Base-by-base conservation (phyloP, 345 rosid species). In the Bruguiera gymnorhiza region DNA sequence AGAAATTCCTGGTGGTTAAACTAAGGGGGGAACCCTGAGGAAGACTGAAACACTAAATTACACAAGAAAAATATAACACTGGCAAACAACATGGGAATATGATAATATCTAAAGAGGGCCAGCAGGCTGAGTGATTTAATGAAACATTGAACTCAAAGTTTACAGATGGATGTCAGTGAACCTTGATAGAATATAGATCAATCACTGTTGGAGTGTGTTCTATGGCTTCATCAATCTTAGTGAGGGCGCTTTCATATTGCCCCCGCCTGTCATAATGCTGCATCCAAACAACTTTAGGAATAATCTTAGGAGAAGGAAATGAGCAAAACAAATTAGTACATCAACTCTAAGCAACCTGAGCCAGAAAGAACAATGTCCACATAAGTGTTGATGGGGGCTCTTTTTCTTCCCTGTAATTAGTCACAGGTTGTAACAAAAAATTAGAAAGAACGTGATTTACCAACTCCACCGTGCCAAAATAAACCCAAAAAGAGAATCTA, bases 191-290 rank as follows among this genome's bases (percentile, higher is more conserved):
- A 68, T 96, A 96, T 70, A 92, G 78, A 85, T 96, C 98, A 82
- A 96, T 96, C 66, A 96, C 96, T 37, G 99, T 96, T 26, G 98
- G 99, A 56, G 99, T 92, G 78, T 92, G 97, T 70, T 78, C 80
- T 69, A 96, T 89, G 70, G 98, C 98, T 86, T 90, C 96, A 6
- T 92, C 85, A 78, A 92, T 89, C 83, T 89, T 96, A 60, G 81
- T 73, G 72, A 96, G 83, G 70, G 99, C 96, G 72, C 75, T 67
- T 52, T 84, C 91, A 84, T 87, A 85, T 50, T 82, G 91, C 70
- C 96, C 89, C 70, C 94, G 83, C 75, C 96, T 90, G 80, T 96
- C 99, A 81, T 89, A 92, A 85, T 96, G 99, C 99, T 96, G 97
- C 86, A 76, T 37, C 65, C 56, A 67, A 62, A 78, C 66, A 64